Evolutionary conservation across 192 early-diverging fungal genomes (phyloP).

Genomic region (Coemansia brasiliensis): DNA sequence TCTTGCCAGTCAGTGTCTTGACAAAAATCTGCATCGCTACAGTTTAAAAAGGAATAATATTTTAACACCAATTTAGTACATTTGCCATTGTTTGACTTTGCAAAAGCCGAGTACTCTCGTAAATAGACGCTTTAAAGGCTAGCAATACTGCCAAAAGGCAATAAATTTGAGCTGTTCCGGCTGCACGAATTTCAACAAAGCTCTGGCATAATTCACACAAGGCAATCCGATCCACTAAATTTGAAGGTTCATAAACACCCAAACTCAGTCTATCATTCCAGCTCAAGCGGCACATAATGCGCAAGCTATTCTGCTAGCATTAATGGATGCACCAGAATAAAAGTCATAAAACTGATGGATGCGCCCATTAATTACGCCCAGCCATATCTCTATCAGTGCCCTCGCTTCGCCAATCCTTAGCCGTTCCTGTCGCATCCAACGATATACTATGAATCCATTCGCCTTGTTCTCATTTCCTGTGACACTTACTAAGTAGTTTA

Average conservation of each 20-base stretch:
- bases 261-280: too few species aligned
- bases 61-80: neutral
- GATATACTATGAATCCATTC: slow-evolving; percentile 21
- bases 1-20: slow-evolving; percentile 85
- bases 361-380: neutral
- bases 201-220: too few species aligned
- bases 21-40: slow-evolving; percentile 83
- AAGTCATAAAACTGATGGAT: neutral
- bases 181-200: too few species aligned
- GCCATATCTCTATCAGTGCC: too few species aligned
- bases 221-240: neutral
- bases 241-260: neutral
- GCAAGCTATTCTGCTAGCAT: too few species aligned
- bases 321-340: slow-evolving; percentile 1
- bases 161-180: too few species aligned
- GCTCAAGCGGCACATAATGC: too few species aligned
- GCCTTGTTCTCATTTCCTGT: neutral
- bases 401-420: too few species aligned
- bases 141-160: too few species aligned
- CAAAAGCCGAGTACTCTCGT: neutral
- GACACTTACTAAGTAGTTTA: slow-evolving; percentile 42
- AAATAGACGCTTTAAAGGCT: too few species aligned
- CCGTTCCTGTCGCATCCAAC: too few species aligned
- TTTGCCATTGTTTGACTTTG: too few species aligned
- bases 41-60: slow-evolving; percentile 1